Percentiles rank a stretch among this genome's conserved stretches.
phyloP scores from a whole-genome alignment of 2,329 filamentous ascomycete genomes.

The Ophiostoma australiae region DNA sequence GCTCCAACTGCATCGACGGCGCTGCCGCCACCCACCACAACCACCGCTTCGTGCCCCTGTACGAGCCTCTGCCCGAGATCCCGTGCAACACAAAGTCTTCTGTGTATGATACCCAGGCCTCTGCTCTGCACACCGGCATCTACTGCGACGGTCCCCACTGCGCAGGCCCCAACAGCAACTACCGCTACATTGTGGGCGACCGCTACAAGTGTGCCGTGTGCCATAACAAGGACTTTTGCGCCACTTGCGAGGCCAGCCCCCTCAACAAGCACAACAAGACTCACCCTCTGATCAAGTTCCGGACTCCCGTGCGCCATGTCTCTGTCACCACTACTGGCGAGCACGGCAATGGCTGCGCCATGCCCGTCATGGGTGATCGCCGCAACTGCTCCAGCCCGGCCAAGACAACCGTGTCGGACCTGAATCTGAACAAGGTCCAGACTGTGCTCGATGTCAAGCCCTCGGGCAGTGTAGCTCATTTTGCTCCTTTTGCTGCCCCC shows the following conservation, averaged over 20 bases:
- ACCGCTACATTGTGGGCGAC: slow-evolving; percentile 66
- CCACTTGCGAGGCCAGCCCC: slow-evolving; percentile 84
- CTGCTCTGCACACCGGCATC: slow-evolving; percentile 66
- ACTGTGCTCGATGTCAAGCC: slow-evolving; percentile 71
- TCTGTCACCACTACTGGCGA: slow-evolving; percentile 81
- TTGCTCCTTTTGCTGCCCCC: neutral
- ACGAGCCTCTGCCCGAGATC: slow-evolving; percentile 49
- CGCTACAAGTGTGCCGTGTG: slow-evolving; percentile 98
- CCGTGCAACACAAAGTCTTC: too few species aligned
- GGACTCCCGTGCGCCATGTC: slow-evolving; percentile 82
- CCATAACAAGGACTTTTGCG: slow-evolving; percentile 91
- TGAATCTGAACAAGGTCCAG: slow-evolving; percentile 39
- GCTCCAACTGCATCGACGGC: slow-evolving; percentile 65
- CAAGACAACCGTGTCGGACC: slow-evolving; percentile 23
- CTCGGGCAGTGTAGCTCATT: neutral
- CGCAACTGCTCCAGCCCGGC: neutral
- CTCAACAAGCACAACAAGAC: slow-evolving; percentile 83
- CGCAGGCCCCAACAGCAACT: slow-evolving; percentile 48
- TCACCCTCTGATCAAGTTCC: slow-evolving; percentile 97
- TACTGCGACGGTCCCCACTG: slow-evolving; percentile 94
- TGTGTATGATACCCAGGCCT: too few species aligned
- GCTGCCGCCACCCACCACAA: slow-evolving; percentile 66
- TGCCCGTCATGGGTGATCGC: slow-evolving; percentile 69
- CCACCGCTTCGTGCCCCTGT: slow-evolving; percentile 86
- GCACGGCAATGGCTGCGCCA: slow-evolving; percentile 59